These are phyloP conservation scores for Micractinium conductrix DNA, from an alignment of 139 green algal species.

Conservation along the genomic window DNA sequence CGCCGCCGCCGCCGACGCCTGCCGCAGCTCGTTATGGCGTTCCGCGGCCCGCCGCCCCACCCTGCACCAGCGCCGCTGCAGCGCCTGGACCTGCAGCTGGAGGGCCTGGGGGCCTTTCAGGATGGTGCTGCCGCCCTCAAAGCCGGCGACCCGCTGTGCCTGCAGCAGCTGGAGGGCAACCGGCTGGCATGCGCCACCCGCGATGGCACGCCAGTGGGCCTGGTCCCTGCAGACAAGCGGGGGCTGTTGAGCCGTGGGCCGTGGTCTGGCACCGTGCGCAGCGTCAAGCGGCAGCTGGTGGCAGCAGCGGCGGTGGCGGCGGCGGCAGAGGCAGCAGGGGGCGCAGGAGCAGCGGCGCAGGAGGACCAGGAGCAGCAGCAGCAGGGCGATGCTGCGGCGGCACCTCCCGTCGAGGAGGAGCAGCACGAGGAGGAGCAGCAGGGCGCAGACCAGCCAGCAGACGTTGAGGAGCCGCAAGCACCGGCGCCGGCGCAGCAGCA, in stretches of 20 bases:
- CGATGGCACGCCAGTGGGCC: not conserved
- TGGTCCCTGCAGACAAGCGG: constrained; percentile 19
- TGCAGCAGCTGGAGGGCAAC: not conserved
- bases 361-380: not conserved
- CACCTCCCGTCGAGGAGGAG: not conserved
- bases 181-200: constrained; percentile 10
- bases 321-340: no score
- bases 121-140: constrained; percentile 6
- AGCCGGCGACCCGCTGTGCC: constrained; percentile 1
- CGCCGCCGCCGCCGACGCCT: no score
- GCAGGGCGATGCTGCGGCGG: not conserved
- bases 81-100: constrained; percentile 10
- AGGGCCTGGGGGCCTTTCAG: constrained; percentile 10
- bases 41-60: no score
- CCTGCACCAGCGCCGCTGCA: no score
- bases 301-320: not conserved
- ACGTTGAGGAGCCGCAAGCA: not conserved
- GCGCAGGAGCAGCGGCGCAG: not conserved
- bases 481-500: not conserved
- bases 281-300: constrained; percentile 1
- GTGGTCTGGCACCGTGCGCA: constrained; percentile 26
- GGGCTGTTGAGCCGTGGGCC: constrained; percentile 5
- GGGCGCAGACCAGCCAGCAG: not conserved
- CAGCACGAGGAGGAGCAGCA: not conserved
- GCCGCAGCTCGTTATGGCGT: no score